These are phyloP conservation scores for Fagopyrum tataricum DNA, from an alignment of 148 eudicot genomes.

Conservation along the genomic window DNA sequence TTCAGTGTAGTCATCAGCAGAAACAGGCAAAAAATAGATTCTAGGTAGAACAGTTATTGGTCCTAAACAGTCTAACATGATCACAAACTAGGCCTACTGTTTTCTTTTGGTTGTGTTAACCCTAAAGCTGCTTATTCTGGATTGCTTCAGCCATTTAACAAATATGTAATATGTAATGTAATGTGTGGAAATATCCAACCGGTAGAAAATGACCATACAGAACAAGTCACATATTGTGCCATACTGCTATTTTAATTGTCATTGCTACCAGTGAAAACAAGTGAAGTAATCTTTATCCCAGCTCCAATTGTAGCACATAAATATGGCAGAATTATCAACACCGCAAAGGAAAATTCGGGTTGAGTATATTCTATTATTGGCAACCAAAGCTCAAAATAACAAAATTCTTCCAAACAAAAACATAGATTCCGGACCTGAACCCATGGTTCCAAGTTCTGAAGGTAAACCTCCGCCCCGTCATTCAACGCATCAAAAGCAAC, in stretches of 20 bases:
- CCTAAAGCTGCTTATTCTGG: background rate
- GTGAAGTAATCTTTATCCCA: background rate
- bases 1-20: background rate
- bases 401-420: background rate
- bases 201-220: background rate
- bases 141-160: background rate
- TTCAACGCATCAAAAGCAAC: conserved; percentile 74
- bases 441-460: conserved; percentile 96
- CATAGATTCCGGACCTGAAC: conserved; percentile 52
- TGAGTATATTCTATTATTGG: background rate
- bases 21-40: background rate
- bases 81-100: background rate
- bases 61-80: background rate
- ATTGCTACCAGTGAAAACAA: background rate
- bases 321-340: background rate
- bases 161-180: background rate
- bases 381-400: background rate
- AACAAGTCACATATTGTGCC: background rate
- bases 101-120: background rate
- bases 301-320: background rate
- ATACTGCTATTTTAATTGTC: background rate
- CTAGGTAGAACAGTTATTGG: background rate
- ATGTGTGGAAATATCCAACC: background rate
- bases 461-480: conserved; percentile 77
- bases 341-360: background rate